Conservation (phyloP, 352 stramenopile genomes). For the Pythium oligandrum region DNA sequence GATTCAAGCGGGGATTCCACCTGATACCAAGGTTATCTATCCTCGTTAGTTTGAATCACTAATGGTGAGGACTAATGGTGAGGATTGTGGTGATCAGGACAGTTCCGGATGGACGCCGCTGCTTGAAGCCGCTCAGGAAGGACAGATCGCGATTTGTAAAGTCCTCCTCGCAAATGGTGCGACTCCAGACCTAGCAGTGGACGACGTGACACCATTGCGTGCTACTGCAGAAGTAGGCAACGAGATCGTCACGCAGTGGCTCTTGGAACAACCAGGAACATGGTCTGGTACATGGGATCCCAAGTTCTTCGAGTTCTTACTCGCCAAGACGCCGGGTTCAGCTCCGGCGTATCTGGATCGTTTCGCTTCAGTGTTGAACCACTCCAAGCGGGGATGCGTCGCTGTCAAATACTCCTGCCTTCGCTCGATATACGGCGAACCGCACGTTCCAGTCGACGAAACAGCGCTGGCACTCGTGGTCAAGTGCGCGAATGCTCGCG, state of each 20-base stretch:
- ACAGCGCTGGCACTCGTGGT: conserved; percentile 45
- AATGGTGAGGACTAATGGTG: no score
- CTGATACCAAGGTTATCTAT: conserved; percentile 21
- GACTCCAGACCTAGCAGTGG: conserved; percentile 29
- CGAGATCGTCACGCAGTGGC: conserved; percentile 45
- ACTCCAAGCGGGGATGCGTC: conserved; percentile 37
- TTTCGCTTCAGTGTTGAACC: conserved; percentile 43
- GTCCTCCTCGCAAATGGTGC: conserved; percentile 38
- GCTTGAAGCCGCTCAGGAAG: conserved; percentile 58
- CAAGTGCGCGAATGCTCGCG: conserved; percentile 28
- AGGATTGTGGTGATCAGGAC: conserved; percentile 13
- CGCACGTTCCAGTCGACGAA: conserved; percentile 34
- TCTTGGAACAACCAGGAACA: conserved; percentile 32
- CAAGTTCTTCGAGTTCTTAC: conserved; percentile 45
- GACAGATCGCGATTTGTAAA: conserved; percentile 41
- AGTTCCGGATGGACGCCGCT: conserved; percentile 50
- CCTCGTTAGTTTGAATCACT: no score
- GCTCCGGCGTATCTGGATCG: conserved; percentile 41
- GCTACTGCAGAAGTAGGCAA: conserved; percentile 49
- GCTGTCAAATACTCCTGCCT: conserved; percentile 51
- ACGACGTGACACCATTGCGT: conserved; percentile 40
- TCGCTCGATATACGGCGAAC: conserved; percentile 42
- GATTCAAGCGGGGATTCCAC: conserved; percentile 29
- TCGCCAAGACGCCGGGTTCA: conserved; percentile 42
- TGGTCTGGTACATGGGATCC: conserved; percentile 37